Conservation (phyloP, 352 stramenopile species). For the Phytophthora quininea region DNA sequence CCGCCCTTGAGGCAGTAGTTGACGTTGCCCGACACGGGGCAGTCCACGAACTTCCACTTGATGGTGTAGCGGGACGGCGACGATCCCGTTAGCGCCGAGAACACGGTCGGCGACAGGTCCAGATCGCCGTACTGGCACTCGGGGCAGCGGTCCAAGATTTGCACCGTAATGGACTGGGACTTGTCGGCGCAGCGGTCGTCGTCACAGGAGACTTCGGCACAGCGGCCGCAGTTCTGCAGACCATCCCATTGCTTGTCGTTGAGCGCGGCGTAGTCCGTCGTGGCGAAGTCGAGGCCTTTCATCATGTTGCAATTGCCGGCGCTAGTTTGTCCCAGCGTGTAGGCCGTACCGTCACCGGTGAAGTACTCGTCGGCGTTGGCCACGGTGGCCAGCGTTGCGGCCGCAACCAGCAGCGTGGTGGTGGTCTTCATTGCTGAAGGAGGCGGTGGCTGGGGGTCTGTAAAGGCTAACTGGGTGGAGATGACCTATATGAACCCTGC, state of each 20-base stretch:
- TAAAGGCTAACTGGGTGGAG: conserved; percentile 4
- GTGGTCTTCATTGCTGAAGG: conserved; percentile 14
- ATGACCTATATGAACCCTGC: too few relatives aligned
- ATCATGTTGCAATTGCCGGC: conserved; percentile 64
- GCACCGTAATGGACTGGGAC: conserved; percentile 48
- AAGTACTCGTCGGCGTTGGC: conserved; percentile 40
- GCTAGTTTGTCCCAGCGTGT: conserved; percentile 44
- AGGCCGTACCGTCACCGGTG: conserved; percentile 49
- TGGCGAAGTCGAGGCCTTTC: conserved; percentile 33
- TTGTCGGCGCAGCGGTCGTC: conserved; percentile 58
- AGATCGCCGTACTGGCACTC: conserved; percentile 75
- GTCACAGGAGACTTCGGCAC: conserved; percentile 62
- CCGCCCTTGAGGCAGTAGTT: conserved; percentile 63
- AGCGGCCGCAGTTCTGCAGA: conserved; percentile 66
- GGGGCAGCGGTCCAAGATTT: conserved; percentile 76
- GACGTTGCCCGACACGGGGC: conserved; percentile 49
- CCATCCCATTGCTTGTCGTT: conserved; percentile 72
- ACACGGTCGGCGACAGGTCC: conserved; percentile 55
- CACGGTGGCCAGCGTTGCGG: conserved; percentile 3
- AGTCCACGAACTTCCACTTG: conserved; percentile 64
- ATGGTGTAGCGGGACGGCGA: conserved; percentile 42
- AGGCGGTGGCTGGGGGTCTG: not conserved
- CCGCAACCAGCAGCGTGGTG: conserved; percentile 11
- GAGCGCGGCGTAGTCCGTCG: conserved; percentile 69
- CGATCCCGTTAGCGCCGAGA: conserved; percentile 50